Evolutionary conservation across 148 eudicot species (phyloP), one percentile per base, ranked within the genome.

Genomic region (Diospyros lotus): DNA sequence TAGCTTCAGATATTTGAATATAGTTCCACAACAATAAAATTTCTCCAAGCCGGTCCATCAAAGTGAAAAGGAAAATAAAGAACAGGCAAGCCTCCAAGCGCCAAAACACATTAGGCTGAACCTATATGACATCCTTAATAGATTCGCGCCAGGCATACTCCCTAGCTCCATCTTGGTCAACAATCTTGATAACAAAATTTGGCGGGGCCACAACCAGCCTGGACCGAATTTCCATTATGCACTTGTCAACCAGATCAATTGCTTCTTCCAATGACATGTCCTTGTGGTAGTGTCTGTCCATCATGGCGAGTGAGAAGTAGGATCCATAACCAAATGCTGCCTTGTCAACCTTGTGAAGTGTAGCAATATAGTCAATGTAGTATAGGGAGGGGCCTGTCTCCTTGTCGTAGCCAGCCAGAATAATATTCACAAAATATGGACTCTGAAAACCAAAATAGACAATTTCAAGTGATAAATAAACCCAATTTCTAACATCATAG

Each of bases 131-230:
- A 69, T 93, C 96, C 78, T 88, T 89, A 5, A 91, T 68, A 5
- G 98, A 71, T 78, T 89, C 85, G 9, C 94, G 96, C 96, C 98
- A 93, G 0, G 88, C 93, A 41, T 85, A 73, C 61, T 84, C 93
- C 51, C 94, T 81, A 4, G 96, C 98, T 66, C 98, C 96, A 41
- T 89, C 88, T 59, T 89, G 75, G 76, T 93, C 96, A 4, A 93
- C 96, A 50, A 93, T 86, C 50, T 93, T 93, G 85, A 93, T 93
- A 53, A 93, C 89, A 14, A 91, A 93, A 63, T 93, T 93, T 12
- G 96, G 96, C 1, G 98, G 98, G 42, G 96, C 98, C 55, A 93
- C 87, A 8, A 93, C 98, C 9, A 91, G 84, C 82, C 98, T 84
- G n/a, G 89, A 83, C 70, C 93, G 75, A 65, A 93, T 90, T 80